Conservation (phyloP, 371 early-diverging fungal genomes). For the Mortierella polycephala region DNA sequence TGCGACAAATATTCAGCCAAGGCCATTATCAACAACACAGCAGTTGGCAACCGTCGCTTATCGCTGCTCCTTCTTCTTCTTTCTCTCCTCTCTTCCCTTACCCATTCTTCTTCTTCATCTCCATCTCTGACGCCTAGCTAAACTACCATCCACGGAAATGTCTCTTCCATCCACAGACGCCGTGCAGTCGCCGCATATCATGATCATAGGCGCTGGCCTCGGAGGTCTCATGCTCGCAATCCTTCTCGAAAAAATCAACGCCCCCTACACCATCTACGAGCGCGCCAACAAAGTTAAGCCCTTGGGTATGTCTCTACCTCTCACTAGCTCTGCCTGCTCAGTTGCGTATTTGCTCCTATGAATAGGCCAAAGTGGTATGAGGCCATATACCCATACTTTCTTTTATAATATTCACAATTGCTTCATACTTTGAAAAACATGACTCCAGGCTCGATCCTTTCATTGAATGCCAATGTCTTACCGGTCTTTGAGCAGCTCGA, state of each 20-base stretch:
- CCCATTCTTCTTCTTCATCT: neutral
- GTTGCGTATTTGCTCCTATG: too few species aligned
- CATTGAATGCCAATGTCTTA: conserved; percentile 5
- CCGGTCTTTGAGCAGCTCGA: conserved; percentile 10
- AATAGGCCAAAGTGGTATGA: neutral
- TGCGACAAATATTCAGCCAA: too few species aligned
- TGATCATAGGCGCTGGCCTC: conserved; percentile 24
- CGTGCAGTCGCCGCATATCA: neutral
- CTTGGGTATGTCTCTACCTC: conserved; percentile 5
- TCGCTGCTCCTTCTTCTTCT: neutral
- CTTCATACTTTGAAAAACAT: too few species aligned
- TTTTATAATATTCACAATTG: neutral
- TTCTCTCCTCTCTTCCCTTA: neutral
- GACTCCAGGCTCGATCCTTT: conserved; percentile 11
- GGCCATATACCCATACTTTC: neutral
- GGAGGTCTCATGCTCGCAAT: conserved; percentile 24
- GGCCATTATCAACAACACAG: too few species aligned
- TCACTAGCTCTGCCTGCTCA: neutral
- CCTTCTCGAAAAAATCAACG: conserved; percentile 14
- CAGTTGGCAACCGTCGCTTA: too few species aligned
- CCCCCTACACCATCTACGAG: conserved; percentile 20
- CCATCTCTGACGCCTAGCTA: neutral
- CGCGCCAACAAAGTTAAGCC: conserved; percentile 18
- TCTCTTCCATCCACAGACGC: neutral
- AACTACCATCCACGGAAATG: neutral